Evolutionary conservation across 441 rosid genomes (phyloP).

Genomic region (Isatis lusitanica): DNA sequence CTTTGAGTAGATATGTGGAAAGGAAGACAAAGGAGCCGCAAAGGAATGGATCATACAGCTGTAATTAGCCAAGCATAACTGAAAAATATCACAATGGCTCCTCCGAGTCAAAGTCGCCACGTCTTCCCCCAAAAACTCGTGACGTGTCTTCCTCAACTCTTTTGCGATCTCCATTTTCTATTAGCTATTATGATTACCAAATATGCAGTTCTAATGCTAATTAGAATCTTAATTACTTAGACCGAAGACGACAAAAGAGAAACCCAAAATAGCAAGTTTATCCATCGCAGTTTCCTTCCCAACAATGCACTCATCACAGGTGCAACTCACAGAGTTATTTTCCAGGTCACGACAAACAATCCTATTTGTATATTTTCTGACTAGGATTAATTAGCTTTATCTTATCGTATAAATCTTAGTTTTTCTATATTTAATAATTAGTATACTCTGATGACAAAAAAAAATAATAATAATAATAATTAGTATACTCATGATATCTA

Average conservation of each 20-base stretch:
- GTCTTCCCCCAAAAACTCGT: background rate
- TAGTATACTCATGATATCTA: too few relatives aligned
- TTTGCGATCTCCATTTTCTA: background rate
- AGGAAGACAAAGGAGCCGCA: constrained; percentile 2
- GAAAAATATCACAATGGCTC: background rate
- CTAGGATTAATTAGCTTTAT: too few relatives aligned
- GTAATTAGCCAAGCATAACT: constrained; percentile 30
- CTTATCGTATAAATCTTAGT: too few relatives aligned
- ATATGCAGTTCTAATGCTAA: background rate
- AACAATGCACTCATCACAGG: constrained; percentile 20
- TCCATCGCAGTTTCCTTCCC: constrained; percentile 21
- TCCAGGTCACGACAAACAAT: too few relatives aligned
- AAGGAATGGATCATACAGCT: constrained; percentile 26
- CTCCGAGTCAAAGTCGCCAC: constrained; percentile 22
- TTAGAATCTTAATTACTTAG: background rate
- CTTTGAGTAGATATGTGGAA: background rate
- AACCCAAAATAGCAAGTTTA: constrained; percentile 33
- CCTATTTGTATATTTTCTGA: too few relatives aligned
- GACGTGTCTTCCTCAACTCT: constrained; percentile 9
- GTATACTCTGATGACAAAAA: too few relatives aligned
- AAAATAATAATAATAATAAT: too few relatives aligned
- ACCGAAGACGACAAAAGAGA: constrained; percentile 16
- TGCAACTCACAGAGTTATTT: constrained; percentile 1
- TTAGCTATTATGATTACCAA: background rate
- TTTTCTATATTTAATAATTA: too few relatives aligned